Evolutionary conservation across 2,329 filamentous ascomycete genomes (phyloP), one percentile per base, ranked within the genome.

Genomic region (Apiospora saccharicola): DNA sequence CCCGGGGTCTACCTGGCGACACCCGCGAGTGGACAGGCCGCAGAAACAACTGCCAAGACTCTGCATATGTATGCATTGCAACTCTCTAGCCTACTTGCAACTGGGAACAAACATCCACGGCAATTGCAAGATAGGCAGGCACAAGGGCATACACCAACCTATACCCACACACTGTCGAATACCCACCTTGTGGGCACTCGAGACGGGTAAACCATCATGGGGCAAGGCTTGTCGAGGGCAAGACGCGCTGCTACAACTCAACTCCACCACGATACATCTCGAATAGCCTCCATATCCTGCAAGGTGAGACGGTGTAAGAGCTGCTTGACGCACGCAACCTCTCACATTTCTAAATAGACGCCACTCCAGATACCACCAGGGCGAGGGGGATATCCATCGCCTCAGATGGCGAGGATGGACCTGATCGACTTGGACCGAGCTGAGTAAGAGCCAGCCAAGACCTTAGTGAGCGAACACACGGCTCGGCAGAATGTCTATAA

Each of bases 311-410:
- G 57, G 57, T 41, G 57, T 41, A 64, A 64, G 57, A 24, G 30
- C 57, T 13, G 57, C 57, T 37, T 41, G 57, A 64, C 41, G 57
- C 57, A 64, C 53, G 30, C 53, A 12, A 37, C 57, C 53, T 64
- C 34, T 19, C 19, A 64, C 57, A 64, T 64, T 64, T 37, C 34
- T 30, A 26, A 57, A 34, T 10, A 37, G 34, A 64, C 41, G 34
- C 57, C 57, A 64, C 57, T 41, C n/a, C 57, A 64, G 57, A 64
- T 64, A 41, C 57, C 57, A 64, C 57, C 57, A 64, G 57, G 57
- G 22, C 41, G 57, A 64, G 34, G 57, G 57, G 57, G 19, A 41
- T n/a, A 12, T 19, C 8, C 0, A n/a, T 22, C 49, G 49, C 49
- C 49, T 51, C 49, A 51, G 49, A 51, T 51, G 30, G 3, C 46